phyloP scores from a whole-genome alignment of 306 rosid genomes.

The Gillenia trifoliata region DNA sequence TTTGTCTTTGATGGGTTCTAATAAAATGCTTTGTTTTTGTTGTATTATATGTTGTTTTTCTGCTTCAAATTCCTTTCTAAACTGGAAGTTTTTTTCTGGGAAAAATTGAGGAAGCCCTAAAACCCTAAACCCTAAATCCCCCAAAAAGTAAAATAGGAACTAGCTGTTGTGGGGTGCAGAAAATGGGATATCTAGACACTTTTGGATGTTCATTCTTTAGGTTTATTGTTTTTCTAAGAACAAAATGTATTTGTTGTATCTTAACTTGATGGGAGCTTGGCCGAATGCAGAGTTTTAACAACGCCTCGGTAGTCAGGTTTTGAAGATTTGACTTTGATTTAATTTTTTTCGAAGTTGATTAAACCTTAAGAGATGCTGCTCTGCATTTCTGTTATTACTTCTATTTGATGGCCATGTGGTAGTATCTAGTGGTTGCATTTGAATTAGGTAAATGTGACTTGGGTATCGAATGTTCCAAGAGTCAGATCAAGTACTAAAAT shows the following conservation, averaged over 20 bases:
- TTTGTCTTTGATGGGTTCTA: not conserved
- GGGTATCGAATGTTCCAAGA: not conserved
- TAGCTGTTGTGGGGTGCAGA: not conserved
- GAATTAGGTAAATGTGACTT: not conserved
- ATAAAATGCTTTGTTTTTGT: not conserved
- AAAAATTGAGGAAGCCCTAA: not conserved
- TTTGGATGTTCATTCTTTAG: not conserved
- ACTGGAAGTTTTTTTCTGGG: not conserved
- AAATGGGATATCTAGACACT: not conserved
- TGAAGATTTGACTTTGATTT: not conserved
- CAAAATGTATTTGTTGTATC: not conserved
- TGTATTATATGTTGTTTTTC: not conserved
- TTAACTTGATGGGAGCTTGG: not conserved
- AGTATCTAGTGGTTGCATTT: not conserved
- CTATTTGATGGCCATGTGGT: not conserved
- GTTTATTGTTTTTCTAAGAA: not conserved
- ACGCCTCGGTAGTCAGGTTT: no score
- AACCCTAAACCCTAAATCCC: not conserved
- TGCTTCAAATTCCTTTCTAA: not conserved
- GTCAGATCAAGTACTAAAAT: not conserved
- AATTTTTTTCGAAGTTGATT: not conserved
- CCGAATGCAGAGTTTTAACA: not conserved
- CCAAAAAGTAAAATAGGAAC: no score
- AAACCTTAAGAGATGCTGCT: not conserved
- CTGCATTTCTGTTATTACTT: not conserved